phyloP scores from a whole-genome alignment of 169 alveolate species.

The Eimeria necatrix region DNA sequence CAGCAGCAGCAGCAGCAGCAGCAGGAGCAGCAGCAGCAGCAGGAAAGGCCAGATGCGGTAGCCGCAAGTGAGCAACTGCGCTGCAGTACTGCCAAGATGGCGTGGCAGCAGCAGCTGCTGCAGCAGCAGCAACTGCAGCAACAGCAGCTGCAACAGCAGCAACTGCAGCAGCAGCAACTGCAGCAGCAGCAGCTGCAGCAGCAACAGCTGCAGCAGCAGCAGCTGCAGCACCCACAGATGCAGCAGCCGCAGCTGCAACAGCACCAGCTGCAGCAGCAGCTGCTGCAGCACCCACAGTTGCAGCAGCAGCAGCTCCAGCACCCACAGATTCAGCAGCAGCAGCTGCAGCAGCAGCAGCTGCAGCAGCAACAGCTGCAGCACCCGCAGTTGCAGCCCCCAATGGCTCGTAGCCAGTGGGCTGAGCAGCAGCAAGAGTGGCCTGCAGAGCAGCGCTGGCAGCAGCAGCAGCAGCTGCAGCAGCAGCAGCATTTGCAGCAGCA shows the following conservation, averaged over 20 bases:
- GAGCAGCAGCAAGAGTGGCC: slow-evolving; percentile 44
- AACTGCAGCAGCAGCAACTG: too few relatives aligned
- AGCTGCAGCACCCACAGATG: neutral
- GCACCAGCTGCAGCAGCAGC: neutral
- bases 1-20: slow-evolving; percentile 7
- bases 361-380: slow-evolving; percentile 31
- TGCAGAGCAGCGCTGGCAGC: neutral
- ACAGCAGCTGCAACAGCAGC: too few relatives aligned
- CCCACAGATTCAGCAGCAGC: slow-evolving; percentile 25
- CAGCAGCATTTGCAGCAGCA: slow-evolving; percentile 44
- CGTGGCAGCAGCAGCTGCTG: slow-evolving; percentile 38
- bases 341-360: neutral
- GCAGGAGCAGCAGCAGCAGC: slow-evolving; percentile 34
- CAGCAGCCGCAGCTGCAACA: neutral
- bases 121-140: too few relatives aligned
- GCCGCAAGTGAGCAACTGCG: neutral
- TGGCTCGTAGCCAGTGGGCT: slow-evolving; percentile 37
- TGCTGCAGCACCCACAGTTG: slow-evolving; percentile 26
- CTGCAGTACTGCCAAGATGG: slow-evolving; percentile 5
- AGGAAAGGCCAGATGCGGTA: neutral
- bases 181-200: too few relatives aligned
- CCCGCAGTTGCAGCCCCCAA: neutral
- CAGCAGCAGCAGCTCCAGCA: slow-evolving; percentile 42
- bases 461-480: slow-evolving; percentile 30
- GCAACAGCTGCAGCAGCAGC: neutral